Base-by-base conservation (phyloP, 2,329 filamentous ascomycete species). In the Aspergillus quadricinctus region DNA sequence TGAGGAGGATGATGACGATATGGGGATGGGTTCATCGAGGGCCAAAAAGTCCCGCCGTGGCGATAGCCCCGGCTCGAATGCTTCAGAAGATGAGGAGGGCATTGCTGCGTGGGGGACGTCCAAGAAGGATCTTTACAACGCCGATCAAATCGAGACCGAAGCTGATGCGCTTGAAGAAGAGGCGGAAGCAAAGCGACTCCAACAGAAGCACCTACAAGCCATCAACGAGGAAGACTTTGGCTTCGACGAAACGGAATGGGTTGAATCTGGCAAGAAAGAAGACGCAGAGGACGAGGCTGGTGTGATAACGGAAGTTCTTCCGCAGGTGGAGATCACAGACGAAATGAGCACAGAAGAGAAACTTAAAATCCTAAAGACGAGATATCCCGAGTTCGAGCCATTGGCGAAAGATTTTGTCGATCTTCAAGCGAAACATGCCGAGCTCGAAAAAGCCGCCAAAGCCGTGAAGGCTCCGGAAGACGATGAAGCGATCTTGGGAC, bases 161-260 rank as follows among this genome's bases (percentile, higher is more conserved):
- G 82, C 84, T 58, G 86, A 88, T 74, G 94, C 94, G 0, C 75
- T 95, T 31, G 92, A 94, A 68, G 94, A 99, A 78, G 95, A 99
- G 74, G 85, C 83, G 10, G 95, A 99, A 72, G 94, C 93, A 3
- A 87, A 88, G 72, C 82, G 91, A 59, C 75, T 99, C 58, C 93
- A 97, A 72, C 87, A 92, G 75, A 97, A 96, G 80, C 93, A 94
- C 70, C 75, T 97, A 25, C 83, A 91, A 64, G 87, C 88, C 63
- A 94, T 99, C 89, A 84, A 86, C 5, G 92, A 95, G 64, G 88
- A 89, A 41, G 94, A 99, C 70, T 99, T 97, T 69, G 88, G 91
- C 8, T 95, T 97, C 62, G 92, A 97, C 66, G 90, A 95, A 68
- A 83, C 85, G 45, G 92, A 95, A 64, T 97, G 93, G 94, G 72